Evolutionary conservation across 2,329 filamentous ascomycete species (phyloP), one percentile per base, ranked within the genome.

Genomic region (Chrysoporthe puriensis): DNA sequence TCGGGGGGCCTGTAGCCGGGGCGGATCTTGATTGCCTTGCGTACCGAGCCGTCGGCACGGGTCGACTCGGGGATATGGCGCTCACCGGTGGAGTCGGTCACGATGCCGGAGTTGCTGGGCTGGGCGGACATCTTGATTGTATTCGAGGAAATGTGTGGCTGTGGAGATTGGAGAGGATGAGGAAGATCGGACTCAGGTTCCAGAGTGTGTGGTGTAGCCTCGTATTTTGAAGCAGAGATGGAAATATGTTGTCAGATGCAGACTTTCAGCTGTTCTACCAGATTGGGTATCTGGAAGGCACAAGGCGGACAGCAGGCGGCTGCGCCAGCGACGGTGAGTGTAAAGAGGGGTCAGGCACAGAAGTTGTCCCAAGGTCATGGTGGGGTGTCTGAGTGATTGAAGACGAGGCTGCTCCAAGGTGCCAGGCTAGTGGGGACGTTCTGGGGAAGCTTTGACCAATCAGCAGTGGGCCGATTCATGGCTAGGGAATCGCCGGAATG

Each of bases 1-100:
- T 99, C 96, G 0, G 94, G 93, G 1, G 96, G 96, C 44, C 90
- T 90, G 80, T 97, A 99, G 64, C 96, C 96, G 0, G 96, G 95
- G 42, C 93, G 89, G 70, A 99, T 93, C 76, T 93, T 93, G 77
- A 98, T 98, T 75, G 97, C 95, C 76, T 92, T 96, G 66, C 96
- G 89, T n/a, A 92, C 92, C 62, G 91, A 93, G 67, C 96, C 96
- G 77, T 99, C 96, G 34, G 96, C 82, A 65, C 96, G 91, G 56
- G 88, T 83, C 0, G 95, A 98, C 56, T 94, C 88, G 36, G 96
- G 96, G 67, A 99, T 98, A 73, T 94, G 90, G 57, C 94, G 92
- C 76, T 94, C 88, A 76, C 96, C 96, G 73, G 88, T 92, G 71
- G 89, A 86, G 77, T 94, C 90, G 63, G 90, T 90, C 73, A 95